Conservation (phyloP, 2,329 filamentous ascomycete genomes). For the Neofusicoccum kwambonambiense region DNA sequence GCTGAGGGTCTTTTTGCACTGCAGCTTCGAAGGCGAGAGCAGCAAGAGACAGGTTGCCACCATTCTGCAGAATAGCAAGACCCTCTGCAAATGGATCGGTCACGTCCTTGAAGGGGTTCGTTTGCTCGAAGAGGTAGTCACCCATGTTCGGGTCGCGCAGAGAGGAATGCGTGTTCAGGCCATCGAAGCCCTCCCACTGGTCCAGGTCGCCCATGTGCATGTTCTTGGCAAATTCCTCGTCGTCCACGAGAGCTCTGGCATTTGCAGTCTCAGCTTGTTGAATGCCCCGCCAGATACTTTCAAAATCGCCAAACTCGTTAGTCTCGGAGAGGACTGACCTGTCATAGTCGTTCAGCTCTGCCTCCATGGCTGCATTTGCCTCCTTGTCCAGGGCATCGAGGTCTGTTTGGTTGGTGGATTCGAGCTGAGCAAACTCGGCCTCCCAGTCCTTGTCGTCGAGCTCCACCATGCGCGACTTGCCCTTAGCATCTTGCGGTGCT, state of each 20-base stretch:
- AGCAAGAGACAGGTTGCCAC: conserved; percentile 89
- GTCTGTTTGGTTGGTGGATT: conserved; percentile 60
- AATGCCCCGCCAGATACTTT: conserved; percentile 83
- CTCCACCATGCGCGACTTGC: conserved; percentile 79
- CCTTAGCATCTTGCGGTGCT: conserved; percentile 66
- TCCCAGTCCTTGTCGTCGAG: conserved; percentile 94
- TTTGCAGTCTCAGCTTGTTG: conserved; percentile 73
- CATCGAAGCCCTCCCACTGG: conserved; percentile 77
- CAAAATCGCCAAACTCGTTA: conserved; percentile 80
- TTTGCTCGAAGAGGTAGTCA: conserved; percentile 90
- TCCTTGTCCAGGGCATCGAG: conserved; percentile 55
- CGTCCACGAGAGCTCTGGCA: conserved; percentile 66
- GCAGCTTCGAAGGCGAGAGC: conserved; percentile 95
- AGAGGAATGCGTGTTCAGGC: conserved; percentile 63
- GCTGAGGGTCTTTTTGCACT: conserved; percentile 81
- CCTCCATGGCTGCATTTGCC: conserved; percentile 75
- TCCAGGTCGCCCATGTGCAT: conserved; percentile 69
- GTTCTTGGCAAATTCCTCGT: conserved; percentile 62
- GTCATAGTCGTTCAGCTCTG: conserved; percentile 86
- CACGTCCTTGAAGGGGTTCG: conserved; percentile 82
- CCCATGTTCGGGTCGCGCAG: conserved; percentile 77
- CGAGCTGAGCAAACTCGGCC: conserved; percentile 89
- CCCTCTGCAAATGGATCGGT: conserved; percentile 90
- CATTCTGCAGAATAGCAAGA: conserved; percentile 86
- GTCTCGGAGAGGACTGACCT: conserved; percentile 74